Base-by-base conservation (phyloP, 495 filamentous ascomycete genomes). In the Haplographium delicatum region DNA sequence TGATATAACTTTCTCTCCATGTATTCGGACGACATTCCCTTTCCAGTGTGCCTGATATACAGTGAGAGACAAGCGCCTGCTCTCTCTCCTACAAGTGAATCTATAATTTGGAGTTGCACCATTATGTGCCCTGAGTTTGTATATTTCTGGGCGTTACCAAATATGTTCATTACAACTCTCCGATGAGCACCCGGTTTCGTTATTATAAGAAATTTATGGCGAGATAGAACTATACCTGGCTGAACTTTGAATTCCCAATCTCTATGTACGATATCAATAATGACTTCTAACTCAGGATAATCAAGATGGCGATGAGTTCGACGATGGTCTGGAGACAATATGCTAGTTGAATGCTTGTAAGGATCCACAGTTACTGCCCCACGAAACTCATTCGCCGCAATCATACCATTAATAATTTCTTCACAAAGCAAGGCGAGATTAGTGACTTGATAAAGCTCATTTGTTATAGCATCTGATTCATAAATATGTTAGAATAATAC, bases 101-200 rank as follows among this genome's bases (percentile, higher is more conserved):
- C 47, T 11, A 35, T 6, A 41, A 59, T 18, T 6, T 41, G 1
- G 8, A 58, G 26, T 15, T 40, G 72, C 7, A 91, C 65, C 6
- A 75, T 74, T 26, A 93, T 84, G 42, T 70, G 79, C 7, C 88
- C 88, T 0, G 66, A 63, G 7, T 72, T 69, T 8, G 83, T 89
- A 53, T 88, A 91, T 57, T 94, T 94, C 57, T 90, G 78, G 0
- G 88, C 79, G 62, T 94, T 94, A 13, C 88, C 84, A 51, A 89
- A 84, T 1, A 91, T 54, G 53, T 94, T 91, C 82, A 89, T 86
- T 23, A 93, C 75, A 39, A 89, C 80, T 5, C 88, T 76, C 16
- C 83, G 76, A 27, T 88, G 62, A 1, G 85, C 86, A 3, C 86
- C 54, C 50, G 5, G 11, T 3, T 0, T 13, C 7, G 15, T 34